Conservation (phyloP, 2,329 filamentous ascomycete genomes). For the Zasmidium citrigriseum region DNA sequence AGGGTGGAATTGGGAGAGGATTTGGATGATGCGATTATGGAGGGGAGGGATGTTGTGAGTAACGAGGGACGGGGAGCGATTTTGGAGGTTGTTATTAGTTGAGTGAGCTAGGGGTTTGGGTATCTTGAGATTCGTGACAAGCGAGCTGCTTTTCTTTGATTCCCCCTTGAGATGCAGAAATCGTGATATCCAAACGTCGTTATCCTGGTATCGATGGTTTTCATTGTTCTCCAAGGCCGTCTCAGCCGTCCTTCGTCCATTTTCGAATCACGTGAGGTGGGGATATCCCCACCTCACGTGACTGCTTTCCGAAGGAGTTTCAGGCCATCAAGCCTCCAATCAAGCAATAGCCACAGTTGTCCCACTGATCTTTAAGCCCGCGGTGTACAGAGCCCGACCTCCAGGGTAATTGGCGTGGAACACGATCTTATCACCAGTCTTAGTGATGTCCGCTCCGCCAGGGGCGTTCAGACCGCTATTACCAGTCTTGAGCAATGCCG, state of each 20-base stretch:
- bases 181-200: too few relatives aligned
- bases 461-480: conserved; percentile 32
- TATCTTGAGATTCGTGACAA: not conserved
- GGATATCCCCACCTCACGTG: not conserved
- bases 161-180: too few relatives aligned
- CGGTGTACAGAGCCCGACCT: conserved; percentile 27
- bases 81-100: conserved; percentile 5
- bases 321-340: too few relatives aligned
- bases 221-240: too few relatives aligned
- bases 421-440: conserved; percentile 32
- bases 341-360: conserved; percentile 10
- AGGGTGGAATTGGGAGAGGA: conserved; percentile 6
- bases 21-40: conserved; percentile 5
- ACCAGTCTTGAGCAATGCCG: conserved; percentile 31
- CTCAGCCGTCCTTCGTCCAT: not conserved
- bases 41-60: not conserved
- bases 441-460: conserved; percentile 33
- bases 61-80: not conserved
- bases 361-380: conserved; percentile 20
- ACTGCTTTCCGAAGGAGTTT: too few relatives aligned
- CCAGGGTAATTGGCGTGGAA: conserved; percentile 34
- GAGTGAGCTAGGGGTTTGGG: not conserved
- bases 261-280: too few relatives aligned
- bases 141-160: too few relatives aligned
- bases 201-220: too few relatives aligned